A percentile compares a stretch with the other conserved stretches of the same genome.
phyloP scores from a whole-genome alignment of 257 asterid genomes.

The Solanum medicagineum region DNA sequence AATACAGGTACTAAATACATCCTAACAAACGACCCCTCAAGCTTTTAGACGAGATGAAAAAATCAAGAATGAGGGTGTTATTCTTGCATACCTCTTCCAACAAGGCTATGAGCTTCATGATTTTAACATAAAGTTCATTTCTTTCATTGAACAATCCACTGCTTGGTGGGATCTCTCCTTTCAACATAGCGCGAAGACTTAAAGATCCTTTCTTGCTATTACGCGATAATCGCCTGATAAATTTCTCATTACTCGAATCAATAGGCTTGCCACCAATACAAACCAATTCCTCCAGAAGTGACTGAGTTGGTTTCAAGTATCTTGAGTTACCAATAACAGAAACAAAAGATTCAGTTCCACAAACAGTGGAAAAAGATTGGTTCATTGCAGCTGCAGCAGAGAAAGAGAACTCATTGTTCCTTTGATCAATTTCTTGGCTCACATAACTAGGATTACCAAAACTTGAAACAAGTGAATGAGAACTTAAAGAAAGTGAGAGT shows the following conservation, averaged over 20 bases:
- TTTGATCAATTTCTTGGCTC: background rate
- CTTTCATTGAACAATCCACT: conserved; percentile 31
- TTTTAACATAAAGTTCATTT: conserved; percentile 29
- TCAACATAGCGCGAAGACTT: conserved; percentile 38
- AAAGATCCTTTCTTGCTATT: conserved; percentile 27
- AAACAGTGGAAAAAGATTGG: conserved; percentile 20
- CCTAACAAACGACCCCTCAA: background rate
- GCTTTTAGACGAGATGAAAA: background rate
- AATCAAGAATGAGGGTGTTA: background rate
- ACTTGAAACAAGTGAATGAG: conserved; percentile 13
- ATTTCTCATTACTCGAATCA: conserved; percentile 29
- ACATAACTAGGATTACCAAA: conserved; percentile 8
- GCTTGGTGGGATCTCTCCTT: conserved; percentile 34
- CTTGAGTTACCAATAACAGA: conserved; percentile 35
- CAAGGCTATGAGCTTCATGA: conserved; percentile 53
- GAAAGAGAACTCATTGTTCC: conserved; percentile 1
- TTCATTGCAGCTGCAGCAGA: conserved; percentile 11
- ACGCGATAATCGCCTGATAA: conserved; percentile 27
- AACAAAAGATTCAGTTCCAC: conserved; percentile 29
- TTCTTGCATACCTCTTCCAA: conserved; percentile 47
- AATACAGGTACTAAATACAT: background rate
- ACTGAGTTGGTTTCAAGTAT: conserved; percentile 56
- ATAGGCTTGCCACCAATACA: conserved; percentile 33
- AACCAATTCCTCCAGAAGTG: conserved; percentile 67
- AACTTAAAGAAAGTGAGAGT: conserved; percentile 67